A percentile compares a stretch with the other conserved stretches of the same genome.
These are phyloP conservation scores for Trametes cubensis DNA, from an alignment of 768 basidiomycete genomes.

Conservation along the genomic window DNA sequence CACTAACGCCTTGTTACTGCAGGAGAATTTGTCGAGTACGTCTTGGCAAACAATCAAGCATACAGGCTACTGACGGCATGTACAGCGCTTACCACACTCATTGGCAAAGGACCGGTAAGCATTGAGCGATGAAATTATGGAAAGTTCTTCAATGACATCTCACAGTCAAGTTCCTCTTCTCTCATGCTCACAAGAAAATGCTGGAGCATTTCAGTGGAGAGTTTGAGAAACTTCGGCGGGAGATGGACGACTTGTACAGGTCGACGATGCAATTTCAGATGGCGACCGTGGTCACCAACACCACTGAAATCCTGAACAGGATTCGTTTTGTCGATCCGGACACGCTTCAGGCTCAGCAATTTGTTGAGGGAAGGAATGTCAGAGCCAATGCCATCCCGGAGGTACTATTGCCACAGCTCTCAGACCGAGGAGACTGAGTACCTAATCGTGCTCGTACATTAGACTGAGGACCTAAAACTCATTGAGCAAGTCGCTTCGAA, in stretches of 20 bases:
- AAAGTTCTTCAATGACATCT: no score
- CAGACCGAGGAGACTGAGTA: no score
- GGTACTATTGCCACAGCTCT: no score
- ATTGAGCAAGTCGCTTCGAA: neutral
- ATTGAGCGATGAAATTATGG: neutral
- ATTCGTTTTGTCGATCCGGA: neutral
- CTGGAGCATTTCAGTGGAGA: no score
- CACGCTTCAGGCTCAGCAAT: neutral
- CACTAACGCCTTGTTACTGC: neutral
- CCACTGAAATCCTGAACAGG: neutral
- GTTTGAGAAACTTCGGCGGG: conserved; percentile 1
- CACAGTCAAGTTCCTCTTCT: no score
- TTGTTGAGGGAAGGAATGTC: neutral
- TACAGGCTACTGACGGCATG: no score
- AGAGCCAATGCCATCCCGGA: neutral
- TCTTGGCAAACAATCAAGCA: neutral
- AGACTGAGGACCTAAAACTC: neutral
- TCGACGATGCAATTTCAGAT: conserved; percentile 5
- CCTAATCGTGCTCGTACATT: no score
- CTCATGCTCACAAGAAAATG: no score
- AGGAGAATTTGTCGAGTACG: conserved; percentile 3
- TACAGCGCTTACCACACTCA: neutral
- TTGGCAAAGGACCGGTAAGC: conserved; percentile 3
- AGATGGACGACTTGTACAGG: conserved; percentile 2
- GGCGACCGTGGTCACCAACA: neutral